Percentiles rank a stretch among this genome's conserved stretches.
phyloP scores from a whole-genome alignment of 768 basidiomycete genomes.

The Coprinellus aureogranulatus region DNA sequence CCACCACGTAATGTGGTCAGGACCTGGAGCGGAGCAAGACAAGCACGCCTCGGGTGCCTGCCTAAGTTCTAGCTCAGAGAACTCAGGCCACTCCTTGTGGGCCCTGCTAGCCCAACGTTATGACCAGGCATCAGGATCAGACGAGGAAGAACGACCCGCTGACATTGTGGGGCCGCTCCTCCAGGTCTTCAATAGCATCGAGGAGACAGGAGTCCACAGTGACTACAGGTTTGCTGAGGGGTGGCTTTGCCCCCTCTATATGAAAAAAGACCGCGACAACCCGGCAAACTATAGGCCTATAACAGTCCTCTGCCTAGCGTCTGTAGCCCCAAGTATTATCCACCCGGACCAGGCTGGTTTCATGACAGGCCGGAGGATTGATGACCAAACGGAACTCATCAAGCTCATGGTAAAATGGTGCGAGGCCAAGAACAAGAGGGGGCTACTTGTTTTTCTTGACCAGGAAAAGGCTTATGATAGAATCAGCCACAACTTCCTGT shows the following conservation, averaged over 20 bases:
- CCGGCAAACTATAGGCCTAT: constrained; percentile 38
- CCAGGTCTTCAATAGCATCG: constrained; percentile 25
- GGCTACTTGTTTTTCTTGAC: constrained; percentile 28
- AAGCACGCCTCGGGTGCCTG: no score
- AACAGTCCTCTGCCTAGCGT: constrained; percentile 21
- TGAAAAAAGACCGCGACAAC: constrained; percentile 31
- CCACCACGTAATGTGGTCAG: no score
- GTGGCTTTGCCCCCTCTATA: constrained; percentile 41
- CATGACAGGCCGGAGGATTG: constrained; percentile 25
- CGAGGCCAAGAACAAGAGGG: constrained; percentile 22
- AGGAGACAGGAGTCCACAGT: constrained; percentile 15
- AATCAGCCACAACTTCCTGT: constrained; percentile 30
- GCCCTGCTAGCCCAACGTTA: no score
- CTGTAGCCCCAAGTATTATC: constrained; percentile 17
- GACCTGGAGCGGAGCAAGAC: no score
- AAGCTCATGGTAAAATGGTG: constrained; percentile 22
- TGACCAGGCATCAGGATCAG: not conserved
- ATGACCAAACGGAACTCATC: constrained; percentile 28
- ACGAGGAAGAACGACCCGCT: not conserved
- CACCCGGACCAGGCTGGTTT: constrained; percentile 39
- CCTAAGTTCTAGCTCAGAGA: no score
- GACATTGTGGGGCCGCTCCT: constrained; percentile 11
- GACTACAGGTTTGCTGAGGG: constrained; percentile 25
- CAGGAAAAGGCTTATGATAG: constrained; percentile 42
- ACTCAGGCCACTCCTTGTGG: no score